Evolutionary conservation across 495 filamentous ascomycete species (phyloP), one percentile per base, ranked within the genome.

Genomic region (Tuber magnatum): DNA sequence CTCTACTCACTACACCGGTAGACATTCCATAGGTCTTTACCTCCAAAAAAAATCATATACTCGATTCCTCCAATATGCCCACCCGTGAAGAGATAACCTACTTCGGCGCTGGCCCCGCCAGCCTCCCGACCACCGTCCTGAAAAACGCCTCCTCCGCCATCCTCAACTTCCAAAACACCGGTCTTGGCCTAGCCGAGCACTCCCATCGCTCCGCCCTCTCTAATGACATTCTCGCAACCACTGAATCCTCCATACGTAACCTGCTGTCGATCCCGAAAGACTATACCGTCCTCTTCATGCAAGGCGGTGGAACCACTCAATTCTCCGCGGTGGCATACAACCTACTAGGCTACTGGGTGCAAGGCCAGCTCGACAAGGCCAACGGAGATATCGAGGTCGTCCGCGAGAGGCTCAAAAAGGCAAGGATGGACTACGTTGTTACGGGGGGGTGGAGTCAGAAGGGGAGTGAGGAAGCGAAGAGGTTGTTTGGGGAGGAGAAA

Each of bases 371-470:
- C 56, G 72, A 81, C 38, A 77, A 78, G 56, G 81, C 84, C 32
- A 78, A 83, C 75, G 84, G 82, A 41, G 84, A 86, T 32, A 81
- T 88, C 68, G 88, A 87, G 38, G 87, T 87, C 65, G 84, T 93
- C 28, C 79, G 92, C 10, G 85, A 87, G 73, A 84, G 86, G 71
- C 85, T 96, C 71, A 86, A 86, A 76, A 88, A 88, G 79, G 88
- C 89, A 82, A 90, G 89, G 83, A 83, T 95, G 32, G 95, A 97
- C 83, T 98, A 98, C 83, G 86, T 97, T 28, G 91, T 97, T 48
- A 97, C 95, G 51, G 94, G 94, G 75, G 89, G 89, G n/a, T 97
- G 95, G 94, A 94, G 92, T 42, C 86, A 92, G 77, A 97, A 98
- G 84, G 94, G 93, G n/a, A 90, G 88, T 68, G 91, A 94, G 83